phyloP scores from a whole-genome alignment of 1,284 basidiomycete species.

The Rhizopogon parksii region DNA sequence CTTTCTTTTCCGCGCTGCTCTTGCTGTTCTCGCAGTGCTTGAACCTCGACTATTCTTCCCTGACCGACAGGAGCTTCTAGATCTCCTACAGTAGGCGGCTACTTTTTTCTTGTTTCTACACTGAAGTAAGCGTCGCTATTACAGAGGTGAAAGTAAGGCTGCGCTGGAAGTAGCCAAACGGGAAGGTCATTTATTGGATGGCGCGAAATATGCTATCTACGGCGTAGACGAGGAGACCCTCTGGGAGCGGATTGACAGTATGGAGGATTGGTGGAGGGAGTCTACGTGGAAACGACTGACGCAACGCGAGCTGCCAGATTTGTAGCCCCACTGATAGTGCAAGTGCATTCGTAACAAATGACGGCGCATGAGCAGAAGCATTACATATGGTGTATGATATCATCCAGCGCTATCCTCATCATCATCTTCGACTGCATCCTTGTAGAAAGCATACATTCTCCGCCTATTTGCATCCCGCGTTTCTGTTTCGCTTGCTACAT shows the following conservation, averaged over 20 bases:
- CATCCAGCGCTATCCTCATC: conserved; percentile 28
- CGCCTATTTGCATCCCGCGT: conserved; percentile 75
- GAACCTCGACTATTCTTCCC: conserved; percentile 87
- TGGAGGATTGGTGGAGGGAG: conserved; percentile 93
- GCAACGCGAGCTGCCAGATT: conserved; percentile 81
- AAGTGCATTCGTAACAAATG: conserved; percentile 5
- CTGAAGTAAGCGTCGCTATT: neutral
- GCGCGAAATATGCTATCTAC: conserved; percentile 84
- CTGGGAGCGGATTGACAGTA: conserved; percentile 70
- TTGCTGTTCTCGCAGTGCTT: conserved; percentile 80
- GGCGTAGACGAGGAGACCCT: conserved; percentile 78
- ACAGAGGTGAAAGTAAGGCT: conserved; percentile 75
- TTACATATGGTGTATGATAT: conserved; percentile 6
- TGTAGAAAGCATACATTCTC: conserved; percentile 80
- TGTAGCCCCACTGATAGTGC: conserved; percentile 20
- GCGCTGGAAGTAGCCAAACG: conserved; percentile 76
- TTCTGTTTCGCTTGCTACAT: conserved; percentile 66
- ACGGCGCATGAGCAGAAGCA: neutral
- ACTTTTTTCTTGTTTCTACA: neutral
- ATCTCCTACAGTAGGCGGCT: conserved; percentile 32
- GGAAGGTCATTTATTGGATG: conserved; percentile 51
- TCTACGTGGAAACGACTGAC: conserved; percentile 82
- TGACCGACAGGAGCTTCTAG: conserved; percentile 66
- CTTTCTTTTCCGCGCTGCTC: conserved; percentile 75
- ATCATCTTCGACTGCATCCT: conserved; percentile 43